A percentile compares a stretch with the other conserved stretches of the same genome.
phyloP scores from a whole-genome alignment of 306 rosid genomes.

The Prunus kanzakura region DNA sequence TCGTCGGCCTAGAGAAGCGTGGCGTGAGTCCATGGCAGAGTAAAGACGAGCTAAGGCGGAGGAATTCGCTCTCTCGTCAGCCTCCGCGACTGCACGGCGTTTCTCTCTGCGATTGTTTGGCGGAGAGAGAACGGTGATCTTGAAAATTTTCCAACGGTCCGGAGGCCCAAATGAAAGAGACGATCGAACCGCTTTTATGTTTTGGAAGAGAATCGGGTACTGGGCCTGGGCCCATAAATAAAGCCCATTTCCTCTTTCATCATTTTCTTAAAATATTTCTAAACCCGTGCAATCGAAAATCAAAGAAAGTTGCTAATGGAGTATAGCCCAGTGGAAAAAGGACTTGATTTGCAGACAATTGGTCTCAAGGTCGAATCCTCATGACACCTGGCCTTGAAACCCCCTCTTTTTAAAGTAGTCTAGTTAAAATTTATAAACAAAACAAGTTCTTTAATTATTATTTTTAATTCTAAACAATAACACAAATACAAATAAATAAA shows the following conservation, averaged over 20 bases:
- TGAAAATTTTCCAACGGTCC: not conserved
- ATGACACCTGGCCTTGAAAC: no score
- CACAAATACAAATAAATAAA: no score
- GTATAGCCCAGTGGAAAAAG: no score
- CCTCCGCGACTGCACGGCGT: not conserved
- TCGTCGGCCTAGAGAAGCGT: constrained; percentile 82
- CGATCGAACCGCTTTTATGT: not conserved
- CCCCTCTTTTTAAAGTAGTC: no score
- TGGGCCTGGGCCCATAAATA: not conserved
- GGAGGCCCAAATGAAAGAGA: not conserved
- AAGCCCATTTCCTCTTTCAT: not conserved
- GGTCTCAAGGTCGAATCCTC: no score
- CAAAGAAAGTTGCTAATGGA: no score
- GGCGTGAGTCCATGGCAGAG: constrained; percentile 68
- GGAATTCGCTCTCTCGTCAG: not conserved
- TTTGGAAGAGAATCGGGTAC: not conserved
- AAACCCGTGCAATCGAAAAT: no score
- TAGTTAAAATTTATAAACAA: no score
- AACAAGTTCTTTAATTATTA: no score
- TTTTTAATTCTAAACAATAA: no score
- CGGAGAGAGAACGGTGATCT: not conserved
- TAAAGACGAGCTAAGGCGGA: not conserved
- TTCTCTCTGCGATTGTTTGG: not conserved
- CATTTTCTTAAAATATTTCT: no score
- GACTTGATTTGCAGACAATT: no score